These are phyloP conservation scores for Leccinum pseudoinsigne DNA, from an alignment of 1,284 basidiomycete species.

Conservation along the genomic window DNA sequence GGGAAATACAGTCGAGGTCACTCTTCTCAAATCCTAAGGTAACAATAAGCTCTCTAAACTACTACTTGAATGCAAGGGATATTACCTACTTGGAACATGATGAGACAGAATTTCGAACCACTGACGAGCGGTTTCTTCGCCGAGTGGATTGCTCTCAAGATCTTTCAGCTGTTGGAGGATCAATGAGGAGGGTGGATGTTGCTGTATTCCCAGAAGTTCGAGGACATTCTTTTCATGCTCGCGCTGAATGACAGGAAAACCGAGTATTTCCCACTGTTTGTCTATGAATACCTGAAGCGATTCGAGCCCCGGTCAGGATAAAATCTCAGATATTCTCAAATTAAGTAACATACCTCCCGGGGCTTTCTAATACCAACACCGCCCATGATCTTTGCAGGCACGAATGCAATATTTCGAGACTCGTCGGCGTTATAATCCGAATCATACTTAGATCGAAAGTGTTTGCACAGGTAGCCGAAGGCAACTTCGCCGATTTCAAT, in stretches of 20 bases:
- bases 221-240: conserved; percentile 41
- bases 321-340: not conserved
- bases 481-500: conserved; percentile 49
- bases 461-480: conserved; percentile 74
- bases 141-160: conserved; percentile 30
- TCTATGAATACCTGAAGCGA: conserved; percentile 66
- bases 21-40: no score
- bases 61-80: no score
- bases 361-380: conserved; percentile 53
- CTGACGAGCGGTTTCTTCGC: conserved; percentile 46
- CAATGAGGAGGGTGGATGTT: conserved; percentile 66
- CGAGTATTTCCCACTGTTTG: conserved; percentile 66
- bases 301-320: not conserved
- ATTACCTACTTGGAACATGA: not conserved
- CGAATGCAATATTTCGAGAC: conserved; percentile 64
- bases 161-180: conserved; percentile 63
- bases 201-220: conserved; percentile 68
- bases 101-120: conserved; percentile 52
- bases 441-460: conserved; percentile 57
- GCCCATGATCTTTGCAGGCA: conserved; percentile 66
- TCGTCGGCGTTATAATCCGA: conserved; percentile 53
- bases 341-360: conserved; percentile 51
- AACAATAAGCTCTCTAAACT: no score
- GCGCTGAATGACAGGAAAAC: conserved; percentile 66
- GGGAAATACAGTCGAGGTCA: no score